Evolutionary conservation across 257 asterid genomes (phyloP).

Genomic region (Solanum lycopersicoides): DNA sequence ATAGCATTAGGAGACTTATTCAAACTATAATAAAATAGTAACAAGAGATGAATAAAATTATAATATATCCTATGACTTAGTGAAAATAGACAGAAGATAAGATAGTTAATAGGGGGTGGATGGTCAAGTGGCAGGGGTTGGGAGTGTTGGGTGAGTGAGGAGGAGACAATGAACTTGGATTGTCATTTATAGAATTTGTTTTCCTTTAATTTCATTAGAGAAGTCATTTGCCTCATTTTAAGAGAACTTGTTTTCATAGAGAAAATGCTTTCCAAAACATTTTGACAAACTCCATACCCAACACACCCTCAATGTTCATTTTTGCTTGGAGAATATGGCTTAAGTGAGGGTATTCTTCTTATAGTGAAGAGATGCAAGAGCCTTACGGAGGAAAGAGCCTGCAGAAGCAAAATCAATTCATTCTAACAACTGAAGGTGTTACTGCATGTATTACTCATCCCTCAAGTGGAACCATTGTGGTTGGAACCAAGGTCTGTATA

Average conservation of each 20-base stretch:
- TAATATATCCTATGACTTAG: neutral
- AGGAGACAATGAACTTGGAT: neutral
- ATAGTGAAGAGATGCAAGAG: conserved; percentile 43
- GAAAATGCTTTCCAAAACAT: neutral
- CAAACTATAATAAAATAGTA: neutral
- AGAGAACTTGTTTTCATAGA: neutral
- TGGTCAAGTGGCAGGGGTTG: neutral
- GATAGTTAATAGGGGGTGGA: neutral
- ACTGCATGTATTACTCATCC: conserved; percentile 82
- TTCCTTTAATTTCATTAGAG: neutral
- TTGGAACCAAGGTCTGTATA: conserved; percentile 68
- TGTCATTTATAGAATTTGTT: neutral
- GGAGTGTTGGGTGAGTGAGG: neutral
- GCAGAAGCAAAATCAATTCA: conserved; percentile 35
- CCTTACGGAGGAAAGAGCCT: conserved; percentile 11
- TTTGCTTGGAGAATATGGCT: neutral
- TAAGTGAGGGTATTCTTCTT: conserved; percentile 2
- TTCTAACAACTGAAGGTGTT: conserved; percentile 53
- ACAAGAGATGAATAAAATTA: neutral
- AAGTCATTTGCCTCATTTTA: neutral
- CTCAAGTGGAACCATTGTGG: conserved; percentile 59
- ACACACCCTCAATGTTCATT: neutral
- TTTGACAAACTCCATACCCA: neutral
- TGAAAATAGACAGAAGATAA: neutral
- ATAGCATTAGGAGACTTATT: neutral